Base-by-base conservation (phyloP, 441 rosid species). In the Dalechampia spathulata region DNA sequence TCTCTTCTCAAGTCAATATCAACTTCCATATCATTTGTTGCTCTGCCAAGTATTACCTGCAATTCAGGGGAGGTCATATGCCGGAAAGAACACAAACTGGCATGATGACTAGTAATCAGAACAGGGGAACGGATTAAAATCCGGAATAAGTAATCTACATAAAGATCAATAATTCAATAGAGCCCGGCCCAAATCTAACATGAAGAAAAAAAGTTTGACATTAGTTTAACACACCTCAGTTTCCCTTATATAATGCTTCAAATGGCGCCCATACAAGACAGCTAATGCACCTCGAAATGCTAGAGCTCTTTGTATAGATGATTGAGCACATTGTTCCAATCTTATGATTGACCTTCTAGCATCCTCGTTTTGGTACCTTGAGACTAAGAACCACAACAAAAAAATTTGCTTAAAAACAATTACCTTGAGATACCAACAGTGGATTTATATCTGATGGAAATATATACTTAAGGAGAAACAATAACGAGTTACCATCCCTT, bases 1-100 rank as follows among this genome's bases (percentile, higher is more conserved):
- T 83, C 95, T 67, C 83, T 85, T 64, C 85, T 84, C 67, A 89
- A 72, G 68, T 92, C 96, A 66, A 92, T 87, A 84, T 92, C 97
- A 39, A 89, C 96, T 34, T 66, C 41, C 34, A 76, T 69, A 60
- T 82, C 96, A 62, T 74, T 83, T n/a, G 96, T 85, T 60, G 82
- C 80, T 75, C 99, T 80, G 67, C 99, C 99, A 17, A 92, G 90
- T 67, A 92, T 58, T 39, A 89, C 90, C 99, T 92, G 59, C 41
- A 39, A 2, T 39, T 42, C 16, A 47, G 61, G 28, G 61, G 48
- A 37, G 63, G 34, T 39, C 58, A 55, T 19, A 50, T 25, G 42
- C 17, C 4, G 49, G 56, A n/a, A 56, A 42, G 52, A 53, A 55
- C 39, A 25, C 25, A 51, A 37, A 56, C 34, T 43, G 32, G 23